Evolutionary conservation across 192 early-diverging fungal genomes (phyloP), one percentile per base, ranked within the genome.

Genomic region (Jimgerdemannia lactiflua): DNA sequence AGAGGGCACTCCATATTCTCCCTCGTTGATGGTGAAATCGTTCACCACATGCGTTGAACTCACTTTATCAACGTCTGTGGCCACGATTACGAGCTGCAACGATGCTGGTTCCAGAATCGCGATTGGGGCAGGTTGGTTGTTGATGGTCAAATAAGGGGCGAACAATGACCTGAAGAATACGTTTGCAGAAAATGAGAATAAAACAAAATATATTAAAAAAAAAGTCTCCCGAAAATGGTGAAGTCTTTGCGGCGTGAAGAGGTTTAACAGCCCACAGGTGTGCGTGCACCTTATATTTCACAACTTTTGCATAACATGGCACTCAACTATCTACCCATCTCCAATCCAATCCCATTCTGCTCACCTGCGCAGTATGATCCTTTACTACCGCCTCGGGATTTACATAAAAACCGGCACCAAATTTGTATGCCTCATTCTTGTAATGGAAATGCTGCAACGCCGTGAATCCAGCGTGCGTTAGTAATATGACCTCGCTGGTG

Each of bases 391-490:
- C 76, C 67, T 87, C 86, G 19, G 73, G 69, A 65, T 87, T 80
- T 11, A 87, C 43, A 69, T 82, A 80, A 44, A 78, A 86, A 3
- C 71, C 64, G 3, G 83, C 64, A 4, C 41, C 39, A 65, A 87
- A 78, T 2, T 43, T n/a, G 74, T 87, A 87, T 0, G 66, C 68
- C 69, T 87, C 86, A 3, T 17, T 18, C 3, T 69, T 18, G 14
- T 82, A 77, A 3, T 3, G 2, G 44, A 84, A 80, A 2, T 63
- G 17, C 10, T 70, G 64, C 19, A 77, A 73, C 42, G 78, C 78
- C 8, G 80, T 78, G 67, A 82, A 86, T 29, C 74, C 81, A 19
- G 79, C 78, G 10, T 81, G 78, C 3, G 72, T 76, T 42, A 87
- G 72, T 39, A 77, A 74, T 4, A 81, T 65, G 8, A 66, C n/a